phyloP scores from a whole-genome alignment of 345 rosid species.

The Eucalyptus marginata region DNA sequence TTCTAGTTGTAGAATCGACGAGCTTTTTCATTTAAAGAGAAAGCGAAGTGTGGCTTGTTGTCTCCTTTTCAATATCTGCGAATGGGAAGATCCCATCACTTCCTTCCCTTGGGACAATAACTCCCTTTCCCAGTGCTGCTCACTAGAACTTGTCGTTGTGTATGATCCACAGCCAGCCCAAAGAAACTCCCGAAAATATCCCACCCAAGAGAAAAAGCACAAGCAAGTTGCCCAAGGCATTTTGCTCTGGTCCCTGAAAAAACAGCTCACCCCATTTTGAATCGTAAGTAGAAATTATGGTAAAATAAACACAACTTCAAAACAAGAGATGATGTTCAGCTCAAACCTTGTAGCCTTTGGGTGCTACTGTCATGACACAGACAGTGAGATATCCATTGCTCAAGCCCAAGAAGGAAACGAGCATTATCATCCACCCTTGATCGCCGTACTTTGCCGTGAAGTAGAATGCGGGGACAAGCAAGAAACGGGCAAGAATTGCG shows the following conservation, averaged over 20 bases:
- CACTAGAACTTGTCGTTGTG: constrained; percentile 11
- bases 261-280: not conserved
- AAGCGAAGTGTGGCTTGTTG: not conserved
- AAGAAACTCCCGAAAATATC: constrained; percentile 55
- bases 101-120: not conserved
- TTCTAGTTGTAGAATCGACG: not conserved
- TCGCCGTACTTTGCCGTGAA: constrained; percentile 80
- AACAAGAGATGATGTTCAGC: too few species aligned
- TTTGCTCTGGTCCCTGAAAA: constrained; percentile 81
- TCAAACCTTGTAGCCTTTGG: constrained; percentile 82
- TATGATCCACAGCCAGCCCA: constrained; percentile 85
- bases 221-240: constrained; percentile 80
- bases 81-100: not conserved
- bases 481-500: constrained; percentile 38
- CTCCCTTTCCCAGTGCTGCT: not conserved
- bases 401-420: constrained; percentile 53
- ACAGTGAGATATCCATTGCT: constrained; percentile 80
- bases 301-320: not conserved
- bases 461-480: constrained; percentile 72
- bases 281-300: not conserved
- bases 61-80: not conserved
- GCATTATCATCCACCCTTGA: constrained; percentile 90
- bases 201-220: constrained; percentile 55
- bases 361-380: constrained; percentile 71
- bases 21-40: not conserved